Base-by-base conservation (phyloP, 768 basidiomycete genomes). In the Russula griseocarnosa region DNA sequence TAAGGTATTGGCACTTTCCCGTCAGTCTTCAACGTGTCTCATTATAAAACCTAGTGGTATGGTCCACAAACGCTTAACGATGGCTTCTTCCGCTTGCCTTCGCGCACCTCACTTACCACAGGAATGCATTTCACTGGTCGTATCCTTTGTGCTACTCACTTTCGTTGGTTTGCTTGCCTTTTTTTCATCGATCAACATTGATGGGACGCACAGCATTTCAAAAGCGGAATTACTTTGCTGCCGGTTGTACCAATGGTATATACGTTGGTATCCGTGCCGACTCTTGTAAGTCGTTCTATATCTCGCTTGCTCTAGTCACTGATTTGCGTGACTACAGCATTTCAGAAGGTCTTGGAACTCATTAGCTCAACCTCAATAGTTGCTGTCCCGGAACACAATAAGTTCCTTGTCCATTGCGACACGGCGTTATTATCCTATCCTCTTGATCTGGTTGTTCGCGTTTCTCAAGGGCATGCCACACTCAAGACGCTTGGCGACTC, bases 181-280 rank as follows among this genome's bases (percentile, higher is more conserved):
- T 34, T 34, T 55, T 42, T 13, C 24, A 49, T 62, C 24, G n/a
- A 24, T 30, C 42, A 32, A 28, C 40, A 63, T 46, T 66, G 6
- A 64, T 66, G 62, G 1, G 57, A 52, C 60, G 44, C 47, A 54
- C 68, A 88, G 86, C 71, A 38, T 77, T 76, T 34, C 79, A 78
- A 0, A 80, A 79, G 9, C 82, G 80, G 67, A 79, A 76, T 55
- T 87, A 83, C 60, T 71, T 93, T 63, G 88, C 81, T 13, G 82
- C 88, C 1, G 85, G 83, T 14, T 88, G 86, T 65, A 74, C 80
- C 13, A 75, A 79, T n/a, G 92, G 92, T 3, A 78, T 93, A n/a
- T 91, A 84, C 69, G 81, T 85, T 40, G 83, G 84, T 3, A 75
- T 76, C 18, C 79, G 78, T 47, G 83, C 83, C 26, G 77, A 81